Percentiles rank a stretch among this genome's conserved stretches.
Evolutionary conservation across 2,329 filamentous ascomycete species (phyloP).

Genomic region (Colletotrichum plurivorum): DNA sequence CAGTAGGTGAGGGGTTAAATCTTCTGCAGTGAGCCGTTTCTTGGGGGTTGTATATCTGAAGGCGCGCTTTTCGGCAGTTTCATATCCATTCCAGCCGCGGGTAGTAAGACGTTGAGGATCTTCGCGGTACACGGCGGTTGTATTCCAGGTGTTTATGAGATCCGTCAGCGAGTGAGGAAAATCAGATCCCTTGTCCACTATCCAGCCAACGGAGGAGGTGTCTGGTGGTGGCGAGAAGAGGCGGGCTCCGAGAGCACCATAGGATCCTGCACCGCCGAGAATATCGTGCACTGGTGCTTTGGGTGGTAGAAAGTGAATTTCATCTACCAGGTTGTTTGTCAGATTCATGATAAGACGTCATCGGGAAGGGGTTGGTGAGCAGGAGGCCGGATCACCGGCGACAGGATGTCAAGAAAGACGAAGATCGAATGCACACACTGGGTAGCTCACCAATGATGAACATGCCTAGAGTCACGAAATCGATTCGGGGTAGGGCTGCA

Average conservation of each 20-base stretch:
- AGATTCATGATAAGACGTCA: background rate
- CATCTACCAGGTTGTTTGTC: conserved; percentile 70
- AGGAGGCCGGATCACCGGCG: background rate
- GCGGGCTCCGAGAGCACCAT: conserved; percentile 88
- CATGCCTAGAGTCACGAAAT: conserved; percentile 81
- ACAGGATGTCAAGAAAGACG: background rate
- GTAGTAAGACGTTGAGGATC: conserved; percentile 82
- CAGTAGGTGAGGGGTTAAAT: conserved; percentile 77
- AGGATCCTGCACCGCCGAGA: conserved; percentile 91
- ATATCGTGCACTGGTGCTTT: conserved; percentile 79
- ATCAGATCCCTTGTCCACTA: conserved; percentile 90
- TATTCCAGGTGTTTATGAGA: conserved; percentile 81
- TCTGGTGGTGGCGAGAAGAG: conserved; percentile 81
- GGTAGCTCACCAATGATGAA: conserved; percentile 75
- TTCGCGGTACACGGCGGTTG: conserved; percentile 77
- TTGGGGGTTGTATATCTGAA: conserved; percentile 94
- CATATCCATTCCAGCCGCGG: conserved; percentile 93
- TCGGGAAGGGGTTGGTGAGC: background rate
- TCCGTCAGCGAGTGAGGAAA: conserved; percentile 79
- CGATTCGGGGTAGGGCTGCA: conserved; percentile 54
- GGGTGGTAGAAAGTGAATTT: conserved; percentile 87
- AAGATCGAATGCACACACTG: background rate
- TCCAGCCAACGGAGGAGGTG: conserved; percentile 84
- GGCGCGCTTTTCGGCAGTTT: conserved; percentile 75
- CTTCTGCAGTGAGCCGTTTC: conserved; percentile 80